Base-by-base conservation (phyloP, 192 early-diverging fungal genomes). In the Coemansia sp. region DNA sequence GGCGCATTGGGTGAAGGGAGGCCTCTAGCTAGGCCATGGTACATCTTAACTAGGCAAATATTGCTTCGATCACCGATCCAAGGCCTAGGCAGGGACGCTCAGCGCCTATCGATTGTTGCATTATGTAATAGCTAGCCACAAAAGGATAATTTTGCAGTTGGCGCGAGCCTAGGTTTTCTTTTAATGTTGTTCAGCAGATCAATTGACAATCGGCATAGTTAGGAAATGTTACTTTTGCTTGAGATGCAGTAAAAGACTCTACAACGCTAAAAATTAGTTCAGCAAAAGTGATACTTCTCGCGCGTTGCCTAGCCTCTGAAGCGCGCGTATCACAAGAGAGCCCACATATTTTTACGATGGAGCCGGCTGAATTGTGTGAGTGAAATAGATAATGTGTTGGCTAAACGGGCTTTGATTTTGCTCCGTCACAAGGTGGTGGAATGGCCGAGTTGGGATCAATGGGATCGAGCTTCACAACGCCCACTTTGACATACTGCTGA, bases 401-500 rank as follows among this genome's bases (percentile, higher is more conserved):
- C 52, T 64, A 64, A 31, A 64, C 1, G 10, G 82, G 82, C 57
- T 83, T 83, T 47, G 78, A 59, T 7, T 78, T 58, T 7, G 87
- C 85, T 14, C 85, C 62, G 14, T 85, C 69, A 69, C 94, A 98
- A 16, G 88, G 86, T 48, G 82, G 83, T 9, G 93, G 95, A 60
- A 96, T 88, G 10, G 95, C 94, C 10, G 89, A 65, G 30, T 87
- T 78, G 12, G 91, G 88, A 51, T 90, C 88, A 62, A 99, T 94
- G 10, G 93, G 92, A 21, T 86, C 81, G 56, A 94, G 88, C 0
- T 87, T 67, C 2, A 99, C 92, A 3, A 70, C 73, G 0, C 97
- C 97, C 24, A 97, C 88, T 58, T 89, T 89, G 69, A 88, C 88
- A 61, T 98, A 99, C 49, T 85, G 89, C 64, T 90, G 87, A 62